Percentiles rank a stretch among this genome's conserved stretches.
phyloP scores from a whole-genome alignment of 176 grass and related monocot species.

The Metroxylon sagu region DNA sequence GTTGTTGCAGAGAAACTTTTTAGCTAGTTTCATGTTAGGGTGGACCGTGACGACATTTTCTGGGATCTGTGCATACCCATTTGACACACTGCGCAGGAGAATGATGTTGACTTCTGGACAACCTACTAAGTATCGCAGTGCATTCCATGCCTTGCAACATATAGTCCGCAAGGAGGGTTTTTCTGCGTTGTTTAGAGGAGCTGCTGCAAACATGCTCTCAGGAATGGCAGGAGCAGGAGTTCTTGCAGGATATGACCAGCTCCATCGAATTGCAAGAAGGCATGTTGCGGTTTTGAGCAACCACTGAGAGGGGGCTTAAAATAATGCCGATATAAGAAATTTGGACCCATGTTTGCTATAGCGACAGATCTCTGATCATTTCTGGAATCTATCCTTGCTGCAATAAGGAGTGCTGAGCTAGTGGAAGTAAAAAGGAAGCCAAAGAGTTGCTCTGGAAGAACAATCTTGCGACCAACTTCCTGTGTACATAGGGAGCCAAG shows the following conservation, averaged over 20 bases:
- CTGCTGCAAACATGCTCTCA: conserved; percentile 75
- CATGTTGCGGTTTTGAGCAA: conserved; percentile 36
- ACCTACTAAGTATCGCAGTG: conserved; percentile 56
- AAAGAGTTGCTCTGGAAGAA: too few species aligned
- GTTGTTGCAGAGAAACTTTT: conserved; percentile 68
- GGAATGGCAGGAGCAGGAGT: conserved; percentile 90
- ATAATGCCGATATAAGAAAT: conserved; percentile 14
- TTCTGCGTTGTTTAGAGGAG: conserved; percentile 62
- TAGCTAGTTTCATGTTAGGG: conserved; percentile 77
- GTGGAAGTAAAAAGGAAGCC: too few species aligned
- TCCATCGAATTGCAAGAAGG: conserved; percentile 45
- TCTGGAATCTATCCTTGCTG: background rate
- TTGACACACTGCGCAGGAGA: conserved; percentile 80
- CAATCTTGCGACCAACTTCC: too few species aligned
- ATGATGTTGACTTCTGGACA: conserved; percentile 92
- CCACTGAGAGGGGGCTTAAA: conserved; percentile 48
- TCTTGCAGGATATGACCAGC: conserved; percentile 74
- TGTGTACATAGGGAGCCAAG: too few species aligned
- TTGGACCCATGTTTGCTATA: background rate
- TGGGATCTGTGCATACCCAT: conserved; percentile 70
- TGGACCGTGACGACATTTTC: conserved; percentile 94
- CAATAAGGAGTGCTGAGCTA: background rate
- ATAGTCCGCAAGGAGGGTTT: conserved; percentile 65
- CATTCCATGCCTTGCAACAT: conserved; percentile 56
- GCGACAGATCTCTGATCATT: background rate